Conservation (phyloP, 2,329 filamentous ascomycete species). For the Diaporthe velutina region DNA sequence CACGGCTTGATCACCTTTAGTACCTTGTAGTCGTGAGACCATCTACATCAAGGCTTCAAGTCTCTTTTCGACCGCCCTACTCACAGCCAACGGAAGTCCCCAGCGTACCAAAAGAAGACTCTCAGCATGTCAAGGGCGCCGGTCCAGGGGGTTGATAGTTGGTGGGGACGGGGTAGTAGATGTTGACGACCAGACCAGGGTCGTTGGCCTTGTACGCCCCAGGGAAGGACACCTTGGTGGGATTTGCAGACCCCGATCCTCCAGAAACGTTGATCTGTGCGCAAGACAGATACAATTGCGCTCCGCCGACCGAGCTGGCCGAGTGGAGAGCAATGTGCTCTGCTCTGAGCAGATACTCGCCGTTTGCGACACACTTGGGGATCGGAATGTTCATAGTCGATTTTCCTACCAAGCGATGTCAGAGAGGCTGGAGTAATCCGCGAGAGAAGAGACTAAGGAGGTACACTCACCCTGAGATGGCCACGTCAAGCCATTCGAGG, state of each 20-base stretch:
- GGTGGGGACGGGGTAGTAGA: constrained; percentile 56
- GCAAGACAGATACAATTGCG: constrained; percentile 61
- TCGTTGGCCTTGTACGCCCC: constrained; percentile 56
- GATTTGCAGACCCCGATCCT: constrained; percentile 53
- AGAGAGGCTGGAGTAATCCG: neutral
- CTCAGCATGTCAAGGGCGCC: constrained; percentile 40
- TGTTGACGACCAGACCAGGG: constrained; percentile 55
- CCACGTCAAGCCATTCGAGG: constrained; percentile 53
- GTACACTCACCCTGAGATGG: constrained; percentile 50
- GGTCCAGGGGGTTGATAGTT: constrained; percentile 48
- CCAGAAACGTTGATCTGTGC: constrained; percentile 57
- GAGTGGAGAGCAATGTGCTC: constrained; percentile 63
- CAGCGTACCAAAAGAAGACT: neutral
- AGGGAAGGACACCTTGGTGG: constrained; percentile 55
- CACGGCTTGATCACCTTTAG: neutral
- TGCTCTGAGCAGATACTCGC: constrained; percentile 62
- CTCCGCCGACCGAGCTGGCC: constrained; percentile 55
- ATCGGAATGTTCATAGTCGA: constrained; percentile 55
- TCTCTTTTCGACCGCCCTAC: too few relatives aligned
- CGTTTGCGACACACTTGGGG: constrained; percentile 58
- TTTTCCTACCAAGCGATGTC: constrained; percentile 41
- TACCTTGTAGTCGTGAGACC: neutral
- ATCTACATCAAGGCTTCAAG: neutral
- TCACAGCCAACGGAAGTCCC: neutral
- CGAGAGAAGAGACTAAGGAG: neutral